phyloP scores from a whole-genome alignment of 169 alveolate species.

The Eimeria maxima region DNA sequence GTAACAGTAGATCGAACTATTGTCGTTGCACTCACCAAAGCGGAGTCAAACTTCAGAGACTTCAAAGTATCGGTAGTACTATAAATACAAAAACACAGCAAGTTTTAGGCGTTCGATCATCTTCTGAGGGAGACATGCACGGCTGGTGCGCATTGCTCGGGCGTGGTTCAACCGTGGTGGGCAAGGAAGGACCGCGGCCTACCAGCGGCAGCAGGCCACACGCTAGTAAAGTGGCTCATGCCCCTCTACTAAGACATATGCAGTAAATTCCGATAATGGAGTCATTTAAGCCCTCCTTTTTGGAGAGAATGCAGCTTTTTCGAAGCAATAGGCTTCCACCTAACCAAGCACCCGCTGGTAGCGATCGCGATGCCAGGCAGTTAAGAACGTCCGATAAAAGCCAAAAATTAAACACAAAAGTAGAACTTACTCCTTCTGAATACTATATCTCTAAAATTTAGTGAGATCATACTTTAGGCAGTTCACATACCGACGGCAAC shows the following conservation, averaged over 20 bases:
- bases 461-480: neutral
- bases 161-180: slow-evolving; percentile 23
- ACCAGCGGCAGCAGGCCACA: neutral
- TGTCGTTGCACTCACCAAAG: neutral
- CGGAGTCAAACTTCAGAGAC: neutral
- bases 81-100: neutral
- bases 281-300: neutral
- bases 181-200: slow-evolving; percentile 11
- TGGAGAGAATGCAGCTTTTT: neutral
- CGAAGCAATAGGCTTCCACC: neutral
- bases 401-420: neutral
- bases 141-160: slow-evolving; percentile 33
- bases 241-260: neutral
- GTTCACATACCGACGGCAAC: neutral
- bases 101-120: neutral
- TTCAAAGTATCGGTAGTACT: neutral
- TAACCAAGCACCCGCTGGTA: slow-evolving; percentile 19
- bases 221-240: neutral
- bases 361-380: slow-evolving; percentile 5
- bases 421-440: neutral
- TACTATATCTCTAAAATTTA: neutral
- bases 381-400: neutral
- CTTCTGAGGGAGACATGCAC: slow-evolving; percentile 30
- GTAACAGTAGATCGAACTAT: neutral
- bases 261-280: neutral